A percentile compares a stretch with the other conserved stretches of the same genome.
Evolutionary conservation across 331 rosid genomes (phyloP).

Genomic region (Malus hybrid): DNA sequence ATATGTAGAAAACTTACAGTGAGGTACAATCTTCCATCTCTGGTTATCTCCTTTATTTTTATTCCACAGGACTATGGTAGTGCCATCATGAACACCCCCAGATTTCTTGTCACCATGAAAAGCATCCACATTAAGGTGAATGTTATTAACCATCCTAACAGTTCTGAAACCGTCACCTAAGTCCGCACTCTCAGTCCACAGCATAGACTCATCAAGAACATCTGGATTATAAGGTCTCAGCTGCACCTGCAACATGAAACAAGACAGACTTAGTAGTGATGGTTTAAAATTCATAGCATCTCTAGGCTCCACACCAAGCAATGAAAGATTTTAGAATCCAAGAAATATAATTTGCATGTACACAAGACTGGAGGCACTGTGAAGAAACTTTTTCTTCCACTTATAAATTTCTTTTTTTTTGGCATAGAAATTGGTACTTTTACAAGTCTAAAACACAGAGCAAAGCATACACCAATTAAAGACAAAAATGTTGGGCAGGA

Average conservation of each 20-base stretch:
- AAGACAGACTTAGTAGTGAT: not conserved
- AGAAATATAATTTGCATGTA: not conserved
- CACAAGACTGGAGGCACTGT: not conserved
- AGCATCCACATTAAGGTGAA: constrained; percentile 73
- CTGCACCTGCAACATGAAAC: constrained; percentile 48
- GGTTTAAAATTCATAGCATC: not conserved
- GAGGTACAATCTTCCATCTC: constrained; percentile 61
- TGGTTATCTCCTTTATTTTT: constrained; percentile 85
- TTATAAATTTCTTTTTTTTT: not conserved
- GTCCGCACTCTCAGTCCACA: constrained; percentile 76
- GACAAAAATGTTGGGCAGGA: not conserved
- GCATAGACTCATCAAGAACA: not conserved
- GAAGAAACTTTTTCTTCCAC: not conserved
- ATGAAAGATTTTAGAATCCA: not conserved
- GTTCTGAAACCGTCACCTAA: constrained; percentile 53
- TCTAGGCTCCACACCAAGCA: not conserved
- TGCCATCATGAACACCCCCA: constrained; percentile 81
- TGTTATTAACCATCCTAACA: constrained; percentile 74
- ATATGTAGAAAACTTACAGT: constrained; percentile 45
- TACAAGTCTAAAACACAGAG: not conserved
- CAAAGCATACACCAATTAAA: not conserved
- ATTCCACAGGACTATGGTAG: constrained; percentile 58
- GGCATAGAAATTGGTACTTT: not conserved
- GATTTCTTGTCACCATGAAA: constrained; percentile 71
- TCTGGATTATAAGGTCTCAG: constrained; percentile 45